phyloP scores from a whole-genome alignment of 2,329 filamentous ascomycete genomes.

The Colletotrichum somersetense region DNA sequence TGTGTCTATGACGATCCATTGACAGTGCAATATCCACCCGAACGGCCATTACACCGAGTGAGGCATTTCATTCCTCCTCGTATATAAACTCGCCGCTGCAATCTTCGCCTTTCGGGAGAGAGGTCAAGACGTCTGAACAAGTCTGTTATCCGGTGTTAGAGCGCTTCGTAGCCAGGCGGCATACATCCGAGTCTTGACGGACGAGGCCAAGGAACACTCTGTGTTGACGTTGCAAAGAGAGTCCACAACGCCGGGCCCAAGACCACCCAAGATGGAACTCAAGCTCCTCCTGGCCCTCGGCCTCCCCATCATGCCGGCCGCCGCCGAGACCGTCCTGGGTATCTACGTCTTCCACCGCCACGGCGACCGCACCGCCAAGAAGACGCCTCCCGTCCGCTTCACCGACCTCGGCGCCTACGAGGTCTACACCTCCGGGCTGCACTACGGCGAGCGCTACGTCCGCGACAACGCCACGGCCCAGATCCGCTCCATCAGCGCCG shows the following conservation, averaged over 20 bases:
- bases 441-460: slow-evolving; percentile 84
- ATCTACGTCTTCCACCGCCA: slow-evolving; percentile 91
- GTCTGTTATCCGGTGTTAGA: background rate
- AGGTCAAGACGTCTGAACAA: background rate
- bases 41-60: background rate
- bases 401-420: slow-evolving; percentile 85
- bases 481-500: slow-evolving; percentile 75
- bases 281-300: slow-evolving; percentile 50
- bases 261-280: slow-evolving; percentile 52
- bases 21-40: slow-evolving; percentile 12
- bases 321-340: slow-evolving; percentile 79
- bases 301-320: slow-evolving; percentile 53
- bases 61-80: background rate
- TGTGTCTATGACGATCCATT: slow-evolving; percentile 11
- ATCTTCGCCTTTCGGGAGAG: background rate
- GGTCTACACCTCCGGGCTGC: slow-evolving; percentile 78
- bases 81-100: background rate
- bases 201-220: background rate
- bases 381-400: slow-evolving; percentile 76
- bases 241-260: slow-evolving; percentile 14
- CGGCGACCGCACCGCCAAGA: slow-evolving; percentile 88
- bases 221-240: slow-evolving; percentile 2
- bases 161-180: background rate
- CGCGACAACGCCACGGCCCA: slow-evolving; percentile 66
- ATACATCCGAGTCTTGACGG: background rate